phyloP scores from a whole-genome alignment of 768 basidiomycete species.

The Heimioporus sp. region DNA sequence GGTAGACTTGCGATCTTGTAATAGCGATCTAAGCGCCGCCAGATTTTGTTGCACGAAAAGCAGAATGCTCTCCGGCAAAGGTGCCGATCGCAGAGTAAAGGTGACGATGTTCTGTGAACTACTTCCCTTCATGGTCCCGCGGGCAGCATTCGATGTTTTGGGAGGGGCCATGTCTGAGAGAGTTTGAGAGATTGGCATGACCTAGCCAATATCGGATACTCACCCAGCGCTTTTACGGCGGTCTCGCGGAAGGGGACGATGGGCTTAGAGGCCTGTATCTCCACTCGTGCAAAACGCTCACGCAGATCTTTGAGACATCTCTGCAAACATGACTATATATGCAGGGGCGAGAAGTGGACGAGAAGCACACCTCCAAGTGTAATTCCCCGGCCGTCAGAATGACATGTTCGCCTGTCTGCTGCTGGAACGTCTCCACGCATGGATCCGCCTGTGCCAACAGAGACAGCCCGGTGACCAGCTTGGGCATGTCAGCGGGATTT shows the following conservation, averaged over 20 bases:
- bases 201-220: background rate
- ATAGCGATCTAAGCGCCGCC: conserved; percentile 57
- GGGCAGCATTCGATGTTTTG: conserved; percentile 63
- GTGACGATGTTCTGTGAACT: conserved; percentile 70
- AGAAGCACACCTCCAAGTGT: conserved; percentile 76
- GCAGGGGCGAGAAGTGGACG: background rate
- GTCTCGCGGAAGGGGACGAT: conserved; percentile 99
- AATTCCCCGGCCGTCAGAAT: conserved; percentile 95
- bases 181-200: conserved; percentile 1
- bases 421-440: conserved; percentile 96
- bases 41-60: conserved; percentile 79
- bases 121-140: conserved; percentile 76
- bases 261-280: conserved; percentile 90
- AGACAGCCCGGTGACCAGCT: conserved; percentile 82
- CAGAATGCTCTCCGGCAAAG: conserved; percentile 69
- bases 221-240: conserved; percentile 76
- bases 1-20: conserved; percentile 45
- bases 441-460: conserved; percentile 94
- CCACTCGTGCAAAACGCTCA: conserved; percentile 90
- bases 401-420: conserved; percentile 96
- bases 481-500: conserved; percentile 82
- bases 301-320: conserved; percentile 95
- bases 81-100: conserved; percentile 81
- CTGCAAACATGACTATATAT: conserved; percentile 38
- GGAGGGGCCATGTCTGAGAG: conserved; percentile 81